A percentile compares a stretch with the other conserved stretches of the same genome.
These are phyloP conservation scores for Balamuthia mandrillaris DNA, from an alignment of 208 protist species.

Conservation along the genomic window DNA sequence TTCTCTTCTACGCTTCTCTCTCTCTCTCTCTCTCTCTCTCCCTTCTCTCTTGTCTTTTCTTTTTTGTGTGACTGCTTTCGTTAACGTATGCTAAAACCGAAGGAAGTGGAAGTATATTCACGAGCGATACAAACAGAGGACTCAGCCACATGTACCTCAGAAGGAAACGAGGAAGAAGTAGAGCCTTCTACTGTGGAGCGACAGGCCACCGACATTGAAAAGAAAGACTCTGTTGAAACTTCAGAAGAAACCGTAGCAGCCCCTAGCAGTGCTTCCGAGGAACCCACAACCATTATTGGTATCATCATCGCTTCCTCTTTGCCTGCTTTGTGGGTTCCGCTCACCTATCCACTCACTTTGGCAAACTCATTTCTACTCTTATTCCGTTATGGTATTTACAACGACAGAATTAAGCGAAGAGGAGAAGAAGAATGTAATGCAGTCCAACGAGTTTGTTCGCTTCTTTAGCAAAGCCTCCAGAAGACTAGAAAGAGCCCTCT, in stretches of 20 bases:
- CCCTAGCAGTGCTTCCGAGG: neutral
- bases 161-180: neutral
- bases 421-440: slow-evolving; percentile 24
- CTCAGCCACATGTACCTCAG: too few relatives aligned
- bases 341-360: neutral
- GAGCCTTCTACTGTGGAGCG: neutral
- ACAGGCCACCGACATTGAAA: neutral
- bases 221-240: neutral
- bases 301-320: neutral
- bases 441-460: slow-evolving; percentile 35
- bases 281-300: neutral
- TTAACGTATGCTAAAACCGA: too few relatives aligned
- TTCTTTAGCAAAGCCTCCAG: slow-evolving; percentile 53
- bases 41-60: too few relatives aligned
- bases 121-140: slow-evolving; percentile 33
- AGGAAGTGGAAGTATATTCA: slow-evolving; percentile 35
- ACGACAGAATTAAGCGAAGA: slow-evolving; percentile 12
- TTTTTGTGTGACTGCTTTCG: too few relatives aligned
- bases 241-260: neutral
- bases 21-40: too few relatives aligned
- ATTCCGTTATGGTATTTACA: too few relatives aligned
- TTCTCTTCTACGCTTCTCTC: too few relatives aligned
- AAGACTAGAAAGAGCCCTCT: slow-evolving; percentile 60
- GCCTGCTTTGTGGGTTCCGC: neutral
- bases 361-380: neutral